Percentiles rank a stretch among this genome's conserved stretches.
phyloP scores from a whole-genome alignment of 768 basidiomycete genomes.

The Trametes cingulata region DNA sequence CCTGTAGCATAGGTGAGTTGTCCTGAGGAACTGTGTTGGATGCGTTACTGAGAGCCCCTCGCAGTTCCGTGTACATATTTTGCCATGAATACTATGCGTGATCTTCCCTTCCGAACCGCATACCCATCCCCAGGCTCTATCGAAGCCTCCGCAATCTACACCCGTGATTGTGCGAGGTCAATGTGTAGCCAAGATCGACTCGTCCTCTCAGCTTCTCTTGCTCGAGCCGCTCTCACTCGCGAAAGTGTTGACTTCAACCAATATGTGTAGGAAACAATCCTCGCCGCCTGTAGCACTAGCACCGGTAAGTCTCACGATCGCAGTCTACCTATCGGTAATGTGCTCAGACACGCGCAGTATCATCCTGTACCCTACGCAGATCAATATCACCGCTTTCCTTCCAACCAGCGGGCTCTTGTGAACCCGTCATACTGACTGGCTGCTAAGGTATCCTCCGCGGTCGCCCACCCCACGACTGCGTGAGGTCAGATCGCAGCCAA shows the following conservation, averaged over 20 bases:
- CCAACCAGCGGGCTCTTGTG: too few species aligned
- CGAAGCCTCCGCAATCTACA: conserved; percentile 53
- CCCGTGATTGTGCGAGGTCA: conserved; percentile 55
- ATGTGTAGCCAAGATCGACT: conserved; percentile 58
- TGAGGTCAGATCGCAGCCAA: conserved; percentile 37
- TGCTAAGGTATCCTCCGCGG: conserved; percentile 21
- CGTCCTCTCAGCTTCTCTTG: conserved; percentile 9
- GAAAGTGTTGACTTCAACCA: conserved; percentile 11
- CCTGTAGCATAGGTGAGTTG: neutral
- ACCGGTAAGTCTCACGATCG: too few species aligned
- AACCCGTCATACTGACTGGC: neutral
- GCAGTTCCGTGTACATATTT: neutral
- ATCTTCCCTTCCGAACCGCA: neutral
- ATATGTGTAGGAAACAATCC: conserved; percentile 5
- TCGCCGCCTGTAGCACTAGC: too few species aligned
- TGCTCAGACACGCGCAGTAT: too few species aligned
- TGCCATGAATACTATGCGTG: neutral
- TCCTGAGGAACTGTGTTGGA: neutral
- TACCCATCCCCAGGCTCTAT: conserved; percentile 45
- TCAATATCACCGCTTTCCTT: too few species aligned
- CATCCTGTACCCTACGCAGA: too few species aligned
- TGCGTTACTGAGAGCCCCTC: neutral
- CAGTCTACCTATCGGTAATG: too few species aligned
- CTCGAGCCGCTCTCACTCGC: conserved; percentile 2
- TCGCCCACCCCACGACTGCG: conserved; percentile 22